phyloP scores from a whole-genome alignment of 176 grass and related monocot species.

The Cocos nucifera region DNA sequence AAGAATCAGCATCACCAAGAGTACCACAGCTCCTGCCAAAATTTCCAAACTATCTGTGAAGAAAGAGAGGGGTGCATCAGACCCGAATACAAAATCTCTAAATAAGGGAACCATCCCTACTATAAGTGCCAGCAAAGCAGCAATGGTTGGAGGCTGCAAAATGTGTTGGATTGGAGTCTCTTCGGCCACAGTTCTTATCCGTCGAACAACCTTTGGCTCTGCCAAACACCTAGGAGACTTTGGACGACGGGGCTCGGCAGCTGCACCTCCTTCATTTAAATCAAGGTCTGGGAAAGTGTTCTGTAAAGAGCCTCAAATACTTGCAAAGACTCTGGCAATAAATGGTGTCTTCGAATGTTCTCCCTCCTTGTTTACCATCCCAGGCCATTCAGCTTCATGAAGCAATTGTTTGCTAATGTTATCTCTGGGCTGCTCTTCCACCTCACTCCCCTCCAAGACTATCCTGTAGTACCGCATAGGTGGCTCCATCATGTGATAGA shows the following conservation, averaged over 20 bases:
- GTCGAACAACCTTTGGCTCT: slow-evolving; percentile 70
- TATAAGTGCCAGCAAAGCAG: slow-evolving; percentile 72
- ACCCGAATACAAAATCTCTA: slow-evolving; percentile 54
- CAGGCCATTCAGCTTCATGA: slow-evolving; percentile 94
- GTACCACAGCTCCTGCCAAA: slow-evolving; percentile 68
- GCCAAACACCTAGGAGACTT: slow-evolving; percentile 71
- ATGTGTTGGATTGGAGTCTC: slow-evolving; percentile 87
- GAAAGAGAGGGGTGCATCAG: slow-evolving; percentile 63
- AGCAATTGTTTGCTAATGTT: slow-evolving; percentile 69
- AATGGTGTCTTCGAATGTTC: slow-evolving; percentile 75
- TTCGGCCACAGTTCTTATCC: slow-evolving; percentile 81
- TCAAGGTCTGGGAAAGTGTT: slow-evolving; percentile 67
- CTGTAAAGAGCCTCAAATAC: slow-evolving; percentile 74
- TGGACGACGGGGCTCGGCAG: slow-evolving; percentile 53
- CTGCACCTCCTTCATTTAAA: slow-evolving; percentile 43
- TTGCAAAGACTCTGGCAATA: slow-evolving; percentile 82
- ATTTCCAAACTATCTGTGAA: slow-evolving; percentile 93
- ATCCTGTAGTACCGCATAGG: slow-evolving; percentile 87
- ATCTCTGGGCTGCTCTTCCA: slow-evolving; percentile 27
- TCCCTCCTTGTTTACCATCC: slow-evolving; percentile 77
- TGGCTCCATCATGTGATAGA: slow-evolving; percentile 99
- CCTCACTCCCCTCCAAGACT: slow-evolving; percentile 47
- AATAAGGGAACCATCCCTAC: slow-evolving; percentile 71
- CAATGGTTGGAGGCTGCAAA: slow-evolving; percentile 77
- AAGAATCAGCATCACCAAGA: slow-evolving; percentile 77